Evolutionary conservation across 164 flowering plant genomes (phyloP), one percentile per base, ranked within the genome.

Genomic region (Pachysandra terminalis): DNA sequence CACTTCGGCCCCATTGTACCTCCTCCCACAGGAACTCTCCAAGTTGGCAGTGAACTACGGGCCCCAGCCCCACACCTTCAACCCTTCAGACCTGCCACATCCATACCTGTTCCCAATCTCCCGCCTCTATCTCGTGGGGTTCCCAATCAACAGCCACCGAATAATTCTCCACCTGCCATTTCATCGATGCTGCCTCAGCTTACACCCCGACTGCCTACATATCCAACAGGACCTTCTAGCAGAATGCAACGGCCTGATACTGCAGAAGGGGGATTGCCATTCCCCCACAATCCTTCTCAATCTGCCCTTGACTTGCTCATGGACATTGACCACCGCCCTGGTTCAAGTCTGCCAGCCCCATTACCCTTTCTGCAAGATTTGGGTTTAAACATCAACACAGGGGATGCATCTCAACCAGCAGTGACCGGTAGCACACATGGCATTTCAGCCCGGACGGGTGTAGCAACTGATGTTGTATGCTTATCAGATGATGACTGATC

Each of bases 21-120:
- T 48, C 55, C 87, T 10, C 56, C 24, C 21, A 19, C 69, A 0
- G 67, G 69, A 51, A 80, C 61, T 58, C 74, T 59, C 54, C 84
- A 73, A 68, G 65, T 60, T 17, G 73, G 73, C 17, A 63, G 75
- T 73, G 88, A 76, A 63, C 61, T 77, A 24, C 82, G 84, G 27
- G 75, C 84, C 9, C 85, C 84, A 1, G 82, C 91, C 13, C 91
- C 94, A n/a, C 90, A 89, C 69, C 71, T 85, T 6, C 88, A 71
- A 63, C 71, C 68, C 1, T 80, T 80, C 54, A 77, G 87, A 72
- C 73, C 85, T 22, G 35, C 76, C 3, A 15, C 61, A 22, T 65
- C 79, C 27, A 17, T 60, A 13, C 19, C 77, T 22, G 13, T 76
- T 13, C 48, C 72, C 48, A 56, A 24, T 75, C 66, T 32, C 14